A percentile compares a stretch with the other conserved stretches of the same genome.
Conservation (phyloP, 192 early-diverging fungal genomes). For the Mortierella claussenii region DNA sequence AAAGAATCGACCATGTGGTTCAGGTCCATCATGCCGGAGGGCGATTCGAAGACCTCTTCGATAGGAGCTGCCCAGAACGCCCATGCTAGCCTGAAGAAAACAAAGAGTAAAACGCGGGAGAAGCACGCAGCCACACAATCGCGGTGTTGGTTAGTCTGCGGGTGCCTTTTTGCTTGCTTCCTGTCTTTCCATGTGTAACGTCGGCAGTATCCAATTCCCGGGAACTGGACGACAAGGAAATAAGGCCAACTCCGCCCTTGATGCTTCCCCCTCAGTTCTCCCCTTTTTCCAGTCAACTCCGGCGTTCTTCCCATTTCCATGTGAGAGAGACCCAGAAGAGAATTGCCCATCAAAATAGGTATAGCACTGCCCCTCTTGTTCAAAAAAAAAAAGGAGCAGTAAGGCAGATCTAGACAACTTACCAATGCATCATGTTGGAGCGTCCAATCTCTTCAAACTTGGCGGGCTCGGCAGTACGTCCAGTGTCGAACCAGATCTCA, state of each 20-base stretch:
- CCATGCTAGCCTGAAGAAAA: conserved; percentile 61
- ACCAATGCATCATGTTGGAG: conserved; percentile 49
- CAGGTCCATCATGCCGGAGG: conserved; percentile 52
- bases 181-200: too few relatives aligned
- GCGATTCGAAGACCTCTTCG: conserved; percentile 38
- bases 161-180: too few relatives aligned
- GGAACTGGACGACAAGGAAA: too few relatives aligned
- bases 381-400: background rate
- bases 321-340: background rate
- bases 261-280: too few relatives aligned
- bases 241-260: too few relatives aligned
- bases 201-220: too few relatives aligned
- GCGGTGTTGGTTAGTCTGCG: too few relatives aligned
- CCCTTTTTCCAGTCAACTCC: too few relatives aligned
- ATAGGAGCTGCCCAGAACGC: conserved; percentile 59
- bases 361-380: background rate
- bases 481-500: conserved; percentile 50
- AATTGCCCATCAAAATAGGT: background rate
- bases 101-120: background rate
- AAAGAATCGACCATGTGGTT: conserved; percentile 50
- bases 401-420: background rate
- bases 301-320: background rate
- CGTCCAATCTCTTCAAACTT: conserved; percentile 39
- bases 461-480: conserved; percentile 27
- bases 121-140: too few relatives aligned